A percentile compares a stretch with the other conserved stretches of the same genome.
phyloP scores from a whole-genome alignment of 2,329 filamentous ascomycete species.

The Periconia sp. region DNA sequence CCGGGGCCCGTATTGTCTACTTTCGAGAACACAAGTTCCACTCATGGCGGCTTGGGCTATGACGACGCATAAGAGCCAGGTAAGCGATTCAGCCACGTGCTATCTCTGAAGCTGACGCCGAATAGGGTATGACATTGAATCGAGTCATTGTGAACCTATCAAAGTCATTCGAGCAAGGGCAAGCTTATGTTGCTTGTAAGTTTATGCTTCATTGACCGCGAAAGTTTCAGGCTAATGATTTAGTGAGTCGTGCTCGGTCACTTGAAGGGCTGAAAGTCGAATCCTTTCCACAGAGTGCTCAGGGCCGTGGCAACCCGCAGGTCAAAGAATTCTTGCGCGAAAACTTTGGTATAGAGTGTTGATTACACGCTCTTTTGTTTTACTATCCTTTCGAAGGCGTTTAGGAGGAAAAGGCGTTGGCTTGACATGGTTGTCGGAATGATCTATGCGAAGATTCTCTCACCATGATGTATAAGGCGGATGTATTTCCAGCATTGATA shows the following conservation, averaged over 20 bases:
- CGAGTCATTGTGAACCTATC: slow-evolving; percentile 62
- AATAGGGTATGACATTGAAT: slow-evolving; percentile 67
- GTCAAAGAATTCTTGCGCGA: slow-evolving; percentile 43
- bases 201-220: slow-evolving; percentile 7
- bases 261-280: slow-evolving; percentile 57
- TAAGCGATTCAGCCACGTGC: slow-evolving; percentile 6
- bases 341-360: slow-evolving; percentile 23
- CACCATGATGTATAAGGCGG: no score
- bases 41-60: slow-evolving; percentile 67
- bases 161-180: slow-evolving; percentile 61
- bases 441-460: no score
- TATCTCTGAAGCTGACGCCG: slow-evolving; percentile 1
- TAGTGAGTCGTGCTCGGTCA: slow-evolving; percentile 61
- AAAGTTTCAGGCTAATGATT: not conserved
- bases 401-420: no score
- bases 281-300: slow-evolving; percentile 28
- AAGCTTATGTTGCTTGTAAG: slow-evolving; percentile 65
- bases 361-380: no score
- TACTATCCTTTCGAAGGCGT: no score
- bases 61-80: slow-evolving; percentile 64
- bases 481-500: no score
- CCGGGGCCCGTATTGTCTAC: slow-evolving; percentile 52
- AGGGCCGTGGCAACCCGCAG: slow-evolving; percentile 36
- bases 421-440: no score
- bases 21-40: slow-evolving; percentile 67